Base-by-base conservation (phyloP, 2,329 filamentous ascomycete genomes). In the Colletotrichum musae region DNA sequence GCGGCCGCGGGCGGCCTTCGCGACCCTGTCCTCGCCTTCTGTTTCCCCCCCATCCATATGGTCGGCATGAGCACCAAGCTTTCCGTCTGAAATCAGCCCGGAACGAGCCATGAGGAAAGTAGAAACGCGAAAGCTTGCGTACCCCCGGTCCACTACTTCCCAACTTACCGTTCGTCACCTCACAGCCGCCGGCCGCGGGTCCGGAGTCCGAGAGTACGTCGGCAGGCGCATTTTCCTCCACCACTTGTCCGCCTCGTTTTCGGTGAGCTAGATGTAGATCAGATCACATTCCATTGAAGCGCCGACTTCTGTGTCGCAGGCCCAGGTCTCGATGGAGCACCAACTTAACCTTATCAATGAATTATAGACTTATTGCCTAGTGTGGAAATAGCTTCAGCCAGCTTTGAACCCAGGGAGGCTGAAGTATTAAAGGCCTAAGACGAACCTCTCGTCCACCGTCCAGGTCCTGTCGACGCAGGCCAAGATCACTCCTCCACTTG, bases 291-390 rank as follows among this genome's bases (percentile, higher is more conserved):
- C 43, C 51, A 43, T 36, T 45, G 36, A 61, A 47, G 45, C 60
- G 24, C 39, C 51, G 43, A 52, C 16, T 16, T 2, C 4, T 51
- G 7, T 26, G 50, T 32, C 26, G 21, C 10, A 47, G n/a, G 41
- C 28, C 9, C 18, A 24, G 50, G 57, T 13, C 6, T 51, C 45
- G 62, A 67, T 57, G 48, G 62, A 28, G 15, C n/a, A 24, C 16
- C 26, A 60, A 60, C 62, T 52, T 53, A 67, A 70, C 51, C 51
- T 67, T 61, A 57, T 32, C 36, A 12, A 12, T 12, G 7, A 13
- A 9, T 18, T 47, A 51, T 45, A 66, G 43, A 41, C 57, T 57
- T 47, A 32, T 28, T 67, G 21, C 16, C 50, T 18, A 41, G 51
- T 24, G 15, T 24, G 21, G 16, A 0, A 18, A 32, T 16, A 5